Percentiles rank a stretch among this genome's conserved stretches.
phyloP scores from a whole-genome alignment of 1,139 yeast species.

The Geotrichum carabidarum region DNA sequence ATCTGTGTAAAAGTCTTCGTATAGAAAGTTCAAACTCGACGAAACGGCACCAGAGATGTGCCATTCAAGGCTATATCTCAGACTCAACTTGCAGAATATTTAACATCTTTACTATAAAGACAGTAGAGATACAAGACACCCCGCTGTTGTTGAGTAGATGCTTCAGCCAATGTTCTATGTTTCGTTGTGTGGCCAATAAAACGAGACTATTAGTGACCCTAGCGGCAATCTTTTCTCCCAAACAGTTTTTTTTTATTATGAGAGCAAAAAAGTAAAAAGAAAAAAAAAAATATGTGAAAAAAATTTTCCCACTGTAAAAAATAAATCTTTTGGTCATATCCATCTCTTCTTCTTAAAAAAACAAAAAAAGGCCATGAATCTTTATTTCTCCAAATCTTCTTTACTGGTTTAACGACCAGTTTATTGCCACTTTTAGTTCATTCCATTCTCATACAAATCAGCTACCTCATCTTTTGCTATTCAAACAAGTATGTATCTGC shows the following conservation, averaged over 20 bases:
- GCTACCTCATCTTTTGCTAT: not conserved
- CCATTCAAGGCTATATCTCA: too few relatives aligned
- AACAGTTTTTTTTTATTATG: not conserved
- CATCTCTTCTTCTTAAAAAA: slow-evolving; percentile 4
- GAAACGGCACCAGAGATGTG: too few relatives aligned
- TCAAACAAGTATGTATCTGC: not conserved
- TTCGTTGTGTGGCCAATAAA: not conserved
- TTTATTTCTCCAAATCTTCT: not conserved
- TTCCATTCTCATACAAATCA: too few relatives aligned
- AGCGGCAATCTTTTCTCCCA: not conserved
- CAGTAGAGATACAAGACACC: not conserved
- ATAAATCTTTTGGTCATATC: not conserved
- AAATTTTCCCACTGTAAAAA: not conserved
- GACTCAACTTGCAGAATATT: too few relatives aligned
- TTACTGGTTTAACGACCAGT: not conserved
- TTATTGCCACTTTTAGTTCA: not conserved
- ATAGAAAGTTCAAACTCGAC: too few relatives aligned
- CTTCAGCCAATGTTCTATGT: not conserved
- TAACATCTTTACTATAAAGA: too few relatives aligned
- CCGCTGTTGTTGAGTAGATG: not conserved
- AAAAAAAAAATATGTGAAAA: not conserved
- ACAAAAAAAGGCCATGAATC: not conserved
- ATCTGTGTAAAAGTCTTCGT: too few relatives aligned
- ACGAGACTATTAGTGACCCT: too few relatives aligned
- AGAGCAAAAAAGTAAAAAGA: not conserved